Base-by-base conservation (phyloP, 1,284 basidiomycete species). In the Dichomitus squalens region DNA sequence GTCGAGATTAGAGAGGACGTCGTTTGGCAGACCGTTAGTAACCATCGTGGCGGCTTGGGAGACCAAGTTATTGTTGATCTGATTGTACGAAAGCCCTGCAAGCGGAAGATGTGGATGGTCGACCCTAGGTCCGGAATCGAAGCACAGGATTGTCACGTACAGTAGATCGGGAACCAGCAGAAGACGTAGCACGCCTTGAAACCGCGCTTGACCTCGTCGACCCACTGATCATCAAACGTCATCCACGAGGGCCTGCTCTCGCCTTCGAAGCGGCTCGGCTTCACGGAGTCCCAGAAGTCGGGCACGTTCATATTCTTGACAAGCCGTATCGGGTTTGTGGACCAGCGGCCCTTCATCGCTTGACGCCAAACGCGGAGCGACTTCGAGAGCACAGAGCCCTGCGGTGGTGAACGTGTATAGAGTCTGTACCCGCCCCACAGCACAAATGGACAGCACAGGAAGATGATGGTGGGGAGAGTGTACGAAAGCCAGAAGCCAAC, bases 141-240 rank as follows among this genome's bases (percentile, higher is more conserved):
- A 34, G 58, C 44, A n/a, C n/a, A n/a, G n/a, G 47, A 31, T 58
- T 16, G 31, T 23, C 18, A 70, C 84, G 43, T 59, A 88, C 88
- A 90, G 67, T 84, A 90, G 36, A 90, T 73, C 0, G 89, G 90
- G 73, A 70, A 92, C 82, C 88, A 93, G 44, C 80, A 69, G 75
- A 96, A 95, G 55, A 96, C 92, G 40, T 76, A 73, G 74, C 93
- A 96, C 8, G 94, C 94, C 72, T 92, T 92, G 73, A 94, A 74
- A 1, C 90, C 92, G 66, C 92, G 83, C 55, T 81, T 79, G 50
- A 95, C 85, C 70, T 96, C 93, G 53, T 93, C 90, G 14, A 96
- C 91, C 85, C 87, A 93, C 38, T 78, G 68, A 66, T 92, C 90
- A 65, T 92, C 87, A 69, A 84, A 90, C 4, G 75, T 85, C 87